These are phyloP conservation scores for Pseudonectria foliicola DNA, from an alignment of 2,329 filamentous ascomycete genomes.

Conservation along the genomic window DNA sequence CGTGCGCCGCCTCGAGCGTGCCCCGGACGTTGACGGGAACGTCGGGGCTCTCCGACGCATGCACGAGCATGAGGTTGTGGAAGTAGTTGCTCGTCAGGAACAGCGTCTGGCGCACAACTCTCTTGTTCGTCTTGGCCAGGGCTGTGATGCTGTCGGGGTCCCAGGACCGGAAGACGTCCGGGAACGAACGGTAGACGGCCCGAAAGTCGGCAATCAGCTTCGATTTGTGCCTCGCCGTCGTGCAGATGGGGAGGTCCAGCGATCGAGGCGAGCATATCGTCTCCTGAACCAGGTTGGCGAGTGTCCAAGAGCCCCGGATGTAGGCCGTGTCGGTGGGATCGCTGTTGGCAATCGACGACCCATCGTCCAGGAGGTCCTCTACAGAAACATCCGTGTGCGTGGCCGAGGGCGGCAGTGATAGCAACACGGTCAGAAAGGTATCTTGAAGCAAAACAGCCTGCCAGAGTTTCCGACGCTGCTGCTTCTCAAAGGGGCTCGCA, in stretches of 20 bases:
- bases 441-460: constrained; percentile 76
- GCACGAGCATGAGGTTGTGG: constrained; percentile 74
- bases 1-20: constrained; percentile 68
- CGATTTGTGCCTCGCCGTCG: constrained; percentile 60
- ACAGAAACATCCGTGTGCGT: constrained; percentile 75
- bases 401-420: constrained; percentile 69
- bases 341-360: constrained; percentile 47
- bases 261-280: constrained; percentile 69
- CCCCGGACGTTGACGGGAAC: constrained; percentile 60
- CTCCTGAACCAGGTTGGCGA: constrained; percentile 72
- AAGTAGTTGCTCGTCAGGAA: constrained; percentile 78
- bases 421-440: constrained; percentile 70
- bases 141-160: constrained; percentile 52
- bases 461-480: constrained; percentile 73
- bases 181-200: constrained; percentile 65
- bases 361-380: constrained; percentile 63
- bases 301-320: constrained; percentile 69
- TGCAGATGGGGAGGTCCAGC: constrained; percentile 64
- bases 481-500: constrained; percentile 64
- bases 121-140: constrained; percentile 52
- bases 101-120: constrained; percentile 65
- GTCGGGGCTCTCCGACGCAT: constrained; percentile 60
- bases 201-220: constrained; percentile 64
- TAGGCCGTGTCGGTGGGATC: constrained; percentile 63
- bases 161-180: constrained; percentile 62